phyloP scores from a whole-genome alignment of 768 basidiomycete species.

The Kwoniella sp. region DNA sequence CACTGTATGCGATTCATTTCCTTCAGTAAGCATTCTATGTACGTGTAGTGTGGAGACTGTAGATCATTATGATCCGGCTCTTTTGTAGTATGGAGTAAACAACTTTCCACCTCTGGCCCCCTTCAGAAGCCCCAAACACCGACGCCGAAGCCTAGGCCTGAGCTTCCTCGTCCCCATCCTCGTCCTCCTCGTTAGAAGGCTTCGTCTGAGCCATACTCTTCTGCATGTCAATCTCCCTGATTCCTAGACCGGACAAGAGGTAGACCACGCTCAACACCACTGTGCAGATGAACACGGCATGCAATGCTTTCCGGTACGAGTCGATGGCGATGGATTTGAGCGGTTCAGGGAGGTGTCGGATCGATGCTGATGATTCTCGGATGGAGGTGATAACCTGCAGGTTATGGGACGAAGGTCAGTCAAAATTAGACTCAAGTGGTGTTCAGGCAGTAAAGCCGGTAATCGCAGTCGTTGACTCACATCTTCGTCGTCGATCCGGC shows the following conservation, averaged over 20 bases:
- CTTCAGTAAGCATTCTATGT: no score
- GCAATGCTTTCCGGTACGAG: constrained; percentile 47
- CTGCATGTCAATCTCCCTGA: constrained; percentile 41
- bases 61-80: no score
- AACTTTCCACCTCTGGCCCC: no score
- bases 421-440: no score
- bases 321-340: constrained; percentile 41
- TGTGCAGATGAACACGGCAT: constrained; percentile 46
- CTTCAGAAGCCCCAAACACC: no score
- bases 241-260: constrained; percentile 34
- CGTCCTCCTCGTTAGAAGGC: background rate
- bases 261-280: constrained; percentile 35
- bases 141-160: background rate
- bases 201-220: constrained; percentile 5
- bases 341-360: constrained; percentile 37
- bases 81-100: no score
- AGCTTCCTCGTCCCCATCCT: constrained; percentile 10
- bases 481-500: constrained; percentile 69
- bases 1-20: no score
- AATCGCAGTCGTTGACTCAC: constrained; percentile 17
- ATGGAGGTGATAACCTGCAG: constrained; percentile 49
- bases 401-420: constrained; percentile 7
- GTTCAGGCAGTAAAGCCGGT: no score
- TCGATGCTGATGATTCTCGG: constrained; percentile 52
- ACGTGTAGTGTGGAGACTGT: no score